phyloP scores from a whole-genome alignment of 257 asterid species.

The Ilex aquifolium region DNA sequence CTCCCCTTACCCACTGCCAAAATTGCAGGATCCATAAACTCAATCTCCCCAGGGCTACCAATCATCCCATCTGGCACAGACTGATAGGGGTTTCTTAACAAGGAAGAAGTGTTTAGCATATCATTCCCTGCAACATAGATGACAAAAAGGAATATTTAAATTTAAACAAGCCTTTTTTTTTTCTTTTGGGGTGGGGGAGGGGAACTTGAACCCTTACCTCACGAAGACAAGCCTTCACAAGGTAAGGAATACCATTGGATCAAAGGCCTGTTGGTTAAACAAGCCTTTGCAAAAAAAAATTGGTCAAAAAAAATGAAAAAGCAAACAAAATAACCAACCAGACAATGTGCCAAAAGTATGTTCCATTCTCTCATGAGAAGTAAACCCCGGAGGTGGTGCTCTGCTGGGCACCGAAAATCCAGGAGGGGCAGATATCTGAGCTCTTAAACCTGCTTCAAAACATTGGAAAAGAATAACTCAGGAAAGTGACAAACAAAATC shows the following conservation, averaged over 20 bases:
- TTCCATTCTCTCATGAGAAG: slow-evolving; percentile 60
- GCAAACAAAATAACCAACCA: slow-evolving; percentile 36
- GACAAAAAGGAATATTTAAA: background rate
- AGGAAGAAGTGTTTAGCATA: slow-evolving; percentile 38
- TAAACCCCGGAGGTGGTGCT: slow-evolving; percentile 92
- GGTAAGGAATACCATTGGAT: no score
- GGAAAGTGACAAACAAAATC: slow-evolving; percentile 4
- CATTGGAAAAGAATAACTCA: slow-evolving; percentile 9
- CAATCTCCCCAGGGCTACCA: slow-evolving; percentile 57
- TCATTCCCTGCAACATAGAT: slow-evolving; percentile 51
- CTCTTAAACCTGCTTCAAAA: slow-evolving; percentile 58
- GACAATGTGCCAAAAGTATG: slow-evolving; percentile 41
- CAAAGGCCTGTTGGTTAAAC: no score
- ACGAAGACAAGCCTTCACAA: no score
- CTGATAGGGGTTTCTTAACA: slow-evolving; percentile 59
- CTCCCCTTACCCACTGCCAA: slow-evolving; percentile 95
- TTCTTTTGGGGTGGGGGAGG: no score
- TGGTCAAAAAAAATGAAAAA: background rate
- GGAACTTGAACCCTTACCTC: no score
- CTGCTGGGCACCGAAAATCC: slow-evolving; percentile 79
- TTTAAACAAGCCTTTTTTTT: background rate
- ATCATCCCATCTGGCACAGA: slow-evolving; percentile 38
- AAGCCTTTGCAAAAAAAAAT: no score
- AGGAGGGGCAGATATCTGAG: slow-evolving; percentile 92
- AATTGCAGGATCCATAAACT: slow-evolving; percentile 95